phyloP scores from a whole-genome alignment of 257 asterid genomes.

The Solanum phureja region DNA sequence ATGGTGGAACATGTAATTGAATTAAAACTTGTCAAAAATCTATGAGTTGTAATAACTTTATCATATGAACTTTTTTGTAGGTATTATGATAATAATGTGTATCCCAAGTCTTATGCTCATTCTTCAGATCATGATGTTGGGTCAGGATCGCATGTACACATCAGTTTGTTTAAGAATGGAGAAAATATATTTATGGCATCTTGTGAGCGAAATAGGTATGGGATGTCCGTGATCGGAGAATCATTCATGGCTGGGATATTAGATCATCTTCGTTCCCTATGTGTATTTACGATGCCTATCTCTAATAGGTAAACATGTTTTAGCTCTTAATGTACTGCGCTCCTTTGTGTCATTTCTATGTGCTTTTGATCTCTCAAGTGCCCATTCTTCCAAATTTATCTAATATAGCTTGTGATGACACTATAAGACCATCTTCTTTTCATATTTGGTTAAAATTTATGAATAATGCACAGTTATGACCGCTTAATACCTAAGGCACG shows the following conservation, averaged over 20 bases:
- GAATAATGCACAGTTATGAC: slow-evolving; percentile 48
- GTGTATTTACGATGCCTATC: not conserved
- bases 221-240: not conserved
- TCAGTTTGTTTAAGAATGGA: not conserved
- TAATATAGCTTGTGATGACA: no score
- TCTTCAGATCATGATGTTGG: accelerated
- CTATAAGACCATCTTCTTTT: no score
- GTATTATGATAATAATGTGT: not conserved
- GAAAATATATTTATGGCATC: not conserved
- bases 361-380: no score
- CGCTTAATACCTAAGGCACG: slow-evolving; percentile 73
- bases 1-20: no score
- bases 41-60: no score
- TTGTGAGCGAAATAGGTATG: not conserved
- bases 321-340: not conserved
- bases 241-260: not conserved
- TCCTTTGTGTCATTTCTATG: not conserved
- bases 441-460: not conserved
- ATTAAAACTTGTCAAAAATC: no score
- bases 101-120: not conserved
- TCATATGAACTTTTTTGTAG: not conserved
- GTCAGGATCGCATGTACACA: not conserved
- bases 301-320: not conserved
- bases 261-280: not conserved
- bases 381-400: no score